A percentile compares a stretch with the other conserved stretches of the same genome.
phyloP scores from a whole-genome alignment of 345 rosid species.

The Noccaea caerulescens region DNA sequence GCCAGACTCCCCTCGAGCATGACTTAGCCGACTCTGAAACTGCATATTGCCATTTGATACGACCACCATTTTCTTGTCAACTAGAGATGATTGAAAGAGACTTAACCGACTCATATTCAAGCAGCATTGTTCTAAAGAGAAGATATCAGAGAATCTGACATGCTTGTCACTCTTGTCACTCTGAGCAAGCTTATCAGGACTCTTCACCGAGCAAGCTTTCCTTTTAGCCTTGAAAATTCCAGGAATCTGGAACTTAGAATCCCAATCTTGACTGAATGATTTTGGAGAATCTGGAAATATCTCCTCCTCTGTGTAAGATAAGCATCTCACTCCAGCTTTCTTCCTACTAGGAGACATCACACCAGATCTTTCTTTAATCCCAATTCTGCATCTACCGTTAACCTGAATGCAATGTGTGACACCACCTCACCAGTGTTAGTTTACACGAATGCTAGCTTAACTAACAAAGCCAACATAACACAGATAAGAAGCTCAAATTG shows the following conservation, averaged over 20 bases:
- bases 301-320: background rate
- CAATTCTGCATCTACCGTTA: slow-evolving; percentile 31
- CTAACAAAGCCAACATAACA: background rate
- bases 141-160: slow-evolving; percentile 50
- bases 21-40: slow-evolving; percentile 33
- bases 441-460: background rate
- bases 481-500: too few relatives aligned
- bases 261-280: slow-evolving; percentile 34
- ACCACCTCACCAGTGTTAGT: slow-evolving; percentile 10
- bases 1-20: slow-evolving; percentile 18
- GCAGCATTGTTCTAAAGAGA: slow-evolving; percentile 37
- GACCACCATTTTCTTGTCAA: slow-evolving; percentile 26
- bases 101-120: slow-evolving; percentile 35
- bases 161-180: slow-evolving; percentile 38
- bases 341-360: slow-evolving; percentile 25
- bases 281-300: background rate
- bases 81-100: slow-evolving; percentile 39
- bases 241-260: slow-evolving; percentile 42
- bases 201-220: slow-evolving; percentile 35
- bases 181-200: slow-evolving; percentile 35
- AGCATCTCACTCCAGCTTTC: slow-evolving; percentile 29
- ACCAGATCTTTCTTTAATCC: slow-evolving; percentile 29
- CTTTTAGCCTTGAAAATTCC: slow-evolving; percentile 52
- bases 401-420: slow-evolving; percentile 3
- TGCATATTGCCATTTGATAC: slow-evolving; percentile 31